Evolutionary conservation across 176 grass and related monocot species (phyloP).

Genomic region (Otatea glauca): DNA sequence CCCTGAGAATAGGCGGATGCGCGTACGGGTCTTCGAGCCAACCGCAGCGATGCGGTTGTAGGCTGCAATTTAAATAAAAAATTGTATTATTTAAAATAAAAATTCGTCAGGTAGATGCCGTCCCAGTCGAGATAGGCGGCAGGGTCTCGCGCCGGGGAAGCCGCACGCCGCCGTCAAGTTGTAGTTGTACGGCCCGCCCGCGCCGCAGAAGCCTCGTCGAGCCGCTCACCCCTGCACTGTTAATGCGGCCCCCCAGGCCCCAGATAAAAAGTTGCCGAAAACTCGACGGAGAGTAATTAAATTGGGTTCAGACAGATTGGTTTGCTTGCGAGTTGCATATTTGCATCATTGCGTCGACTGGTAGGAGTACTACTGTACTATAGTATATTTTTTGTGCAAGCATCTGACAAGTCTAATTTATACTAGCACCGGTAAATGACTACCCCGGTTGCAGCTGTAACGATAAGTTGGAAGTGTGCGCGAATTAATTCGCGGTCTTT

Average conservation of each 20-base stretch:
- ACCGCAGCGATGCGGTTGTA: constrained; percentile 39
- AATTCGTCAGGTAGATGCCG: constrained; percentile 55
- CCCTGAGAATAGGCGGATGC: constrained; percentile 36
- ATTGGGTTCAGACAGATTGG: too few relatives aligned
- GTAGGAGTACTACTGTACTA: too few relatives aligned
- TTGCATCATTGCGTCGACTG: too few relatives aligned
- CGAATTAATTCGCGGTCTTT: not conserved
- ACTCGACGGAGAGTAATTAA: too few relatives aligned
- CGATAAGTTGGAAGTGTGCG: not conserved
- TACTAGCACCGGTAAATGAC: too few relatives aligned
- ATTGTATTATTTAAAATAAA: too few relatives aligned
- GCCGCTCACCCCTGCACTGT: constrained; percentile 32
- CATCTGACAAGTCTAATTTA: too few relatives aligned
- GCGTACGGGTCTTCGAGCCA: constrained; percentile 50
- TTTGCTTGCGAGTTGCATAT: too few relatives aligned
- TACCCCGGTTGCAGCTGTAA: too few relatives aligned
- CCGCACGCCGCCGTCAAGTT: constrained; percentile 38
- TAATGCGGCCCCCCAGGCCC: too few relatives aligned
- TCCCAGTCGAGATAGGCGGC: constrained; percentile 55
- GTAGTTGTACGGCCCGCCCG: constrained; percentile 46
- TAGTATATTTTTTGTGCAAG: too few relatives aligned
- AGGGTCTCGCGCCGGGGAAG: constrained; percentile 32
- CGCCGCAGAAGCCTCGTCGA: constrained; percentile 48
- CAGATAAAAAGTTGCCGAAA: not conserved
- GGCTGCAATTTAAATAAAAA: too few relatives aligned